Percentiles rank a stretch among this genome's conserved stretches.
Evolutionary conservation across 1,284 basidiomycete species (phyloP).

Genomic region (Rhodotorula sp.): DNA sequence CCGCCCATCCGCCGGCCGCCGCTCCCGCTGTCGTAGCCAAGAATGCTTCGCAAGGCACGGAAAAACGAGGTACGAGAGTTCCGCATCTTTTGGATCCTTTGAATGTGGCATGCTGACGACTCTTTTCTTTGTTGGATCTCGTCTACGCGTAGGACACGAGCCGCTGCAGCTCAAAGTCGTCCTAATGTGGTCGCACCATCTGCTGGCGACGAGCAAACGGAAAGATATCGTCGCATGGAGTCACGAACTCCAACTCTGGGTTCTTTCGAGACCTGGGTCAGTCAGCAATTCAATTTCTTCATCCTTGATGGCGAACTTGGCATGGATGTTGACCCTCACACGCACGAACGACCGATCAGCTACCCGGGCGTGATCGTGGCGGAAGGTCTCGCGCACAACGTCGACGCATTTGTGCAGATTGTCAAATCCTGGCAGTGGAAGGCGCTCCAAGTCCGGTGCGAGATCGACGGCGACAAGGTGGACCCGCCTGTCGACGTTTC

Average conservation of each 20-base stretch:
- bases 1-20: constrained; percentile 7
- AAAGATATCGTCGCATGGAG: constrained; percentile 32
- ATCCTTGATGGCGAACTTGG: not conserved
- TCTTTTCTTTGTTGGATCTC: no score
- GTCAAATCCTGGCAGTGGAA: constrained; percentile 39
- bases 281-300: not conserved
- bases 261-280: constrained; percentile 33
- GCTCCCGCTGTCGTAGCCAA: not conserved
- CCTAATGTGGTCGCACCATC: constrained; percentile 36
- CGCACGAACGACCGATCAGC: not conserved
- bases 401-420: constrained; percentile 33
- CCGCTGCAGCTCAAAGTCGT: constrained; percentile 21
- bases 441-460: constrained; percentile 38
- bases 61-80: not conserved
- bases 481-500: not conserved
- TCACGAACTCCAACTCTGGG: constrained; percentile 25
- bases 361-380: constrained; percentile 37
- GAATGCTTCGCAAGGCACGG: not conserved
- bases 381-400: constrained; percentile 22
- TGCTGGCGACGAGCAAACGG: constrained; percentile 35
- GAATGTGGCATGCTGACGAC: no score
- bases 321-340: not conserved
- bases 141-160: not conserved
- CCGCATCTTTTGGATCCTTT: not conserved
- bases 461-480: constrained; percentile 7